phyloP scores from a whole-genome alignment of 257 asterid species.

The Plantago elongata region DNA sequence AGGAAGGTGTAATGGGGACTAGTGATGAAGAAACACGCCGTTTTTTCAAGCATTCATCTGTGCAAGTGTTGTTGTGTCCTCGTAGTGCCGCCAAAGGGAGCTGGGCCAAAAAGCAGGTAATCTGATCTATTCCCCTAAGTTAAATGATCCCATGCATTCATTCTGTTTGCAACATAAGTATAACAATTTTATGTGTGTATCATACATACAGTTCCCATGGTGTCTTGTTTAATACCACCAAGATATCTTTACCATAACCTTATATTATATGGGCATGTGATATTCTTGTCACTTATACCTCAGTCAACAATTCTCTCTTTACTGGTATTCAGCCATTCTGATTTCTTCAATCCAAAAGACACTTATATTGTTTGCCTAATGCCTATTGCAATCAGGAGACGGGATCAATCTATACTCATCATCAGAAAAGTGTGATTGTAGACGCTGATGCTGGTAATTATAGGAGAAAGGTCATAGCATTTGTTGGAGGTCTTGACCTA shows the following conservation, averaged over 20 bases:
- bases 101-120: constrained; percentile 62
- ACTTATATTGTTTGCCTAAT: no score
- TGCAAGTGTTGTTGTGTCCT: constrained; percentile 77
- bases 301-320: background rate
- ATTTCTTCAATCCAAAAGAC: no score
- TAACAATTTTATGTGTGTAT: background rate
- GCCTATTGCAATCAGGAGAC: constrained; percentile 57
- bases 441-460: constrained; percentile 57
- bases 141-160: constrained; percentile 6
- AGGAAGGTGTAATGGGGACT: constrained; percentile 86
- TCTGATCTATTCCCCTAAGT: constrained; percentile 1
- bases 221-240: background rate
- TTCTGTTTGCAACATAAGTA: background rate
- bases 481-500: constrained; percentile 89
- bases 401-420: constrained; percentile 90
- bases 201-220: background rate
- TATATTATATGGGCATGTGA: background rate
- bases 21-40: constrained; percentile 88
- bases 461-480: constrained; percentile 64
- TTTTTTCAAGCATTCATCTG: constrained; percentile 85
- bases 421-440: constrained; percentile 83
- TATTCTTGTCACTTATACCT: background rate
- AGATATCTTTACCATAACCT: background rate
- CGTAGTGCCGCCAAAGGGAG: constrained; percentile 80
- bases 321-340: no score